Percentiles rank a stretch among this genome's conserved stretches.
These are phyloP conservation scores for Penicillium sp. DNA, from an alignment of 2,329 filamentous ascomycete species.

Conservation along the genomic window DNA sequence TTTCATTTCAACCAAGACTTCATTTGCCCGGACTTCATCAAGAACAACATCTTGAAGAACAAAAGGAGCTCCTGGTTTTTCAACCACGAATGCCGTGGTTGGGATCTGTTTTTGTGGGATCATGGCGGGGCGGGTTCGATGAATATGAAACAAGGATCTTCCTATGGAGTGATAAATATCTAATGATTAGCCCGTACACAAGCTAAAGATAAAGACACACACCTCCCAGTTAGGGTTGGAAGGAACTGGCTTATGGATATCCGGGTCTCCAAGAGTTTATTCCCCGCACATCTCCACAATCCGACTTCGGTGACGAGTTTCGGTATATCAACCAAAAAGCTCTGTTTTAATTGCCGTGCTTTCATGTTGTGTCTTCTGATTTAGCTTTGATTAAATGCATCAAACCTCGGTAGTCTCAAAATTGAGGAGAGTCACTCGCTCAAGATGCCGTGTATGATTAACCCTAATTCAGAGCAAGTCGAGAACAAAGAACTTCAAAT, in stretches of 20 bases:
- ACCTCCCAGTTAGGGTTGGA: neutral
- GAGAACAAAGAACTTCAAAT: neutral
- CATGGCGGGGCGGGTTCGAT: constrained; percentile 6
- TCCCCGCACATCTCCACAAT: constrained; percentile 3
- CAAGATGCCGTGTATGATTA: neutral
- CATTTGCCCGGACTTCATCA: constrained; percentile 27
- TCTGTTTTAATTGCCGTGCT: neutral
- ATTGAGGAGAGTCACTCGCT: neutral
- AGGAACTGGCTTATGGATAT: neutral
- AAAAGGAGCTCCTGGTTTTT: constrained; percentile 18
- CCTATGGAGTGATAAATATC: neutral
- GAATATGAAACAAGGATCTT: neutral
- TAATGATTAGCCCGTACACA: neutral
- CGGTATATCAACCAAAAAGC: neutral
- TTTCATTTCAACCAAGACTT: constrained; percentile 38
- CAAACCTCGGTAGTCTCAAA: neutral
- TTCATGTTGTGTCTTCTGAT: neutral
- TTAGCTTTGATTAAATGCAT: neutral
- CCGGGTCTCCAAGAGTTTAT: neutral
- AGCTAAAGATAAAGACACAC: neutral
- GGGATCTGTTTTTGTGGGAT: constrained; percentile 19
- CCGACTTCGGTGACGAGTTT: constrained; percentile 8
- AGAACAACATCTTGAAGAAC: constrained; percentile 28
- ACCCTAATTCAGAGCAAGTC: neutral
- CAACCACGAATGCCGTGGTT: constrained; percentile 23